Percentiles rank a stretch among this genome's conserved stretches.
Conservation (phyloP, 164 flowering plant species). For the Liquidambar formosana region DNA sequence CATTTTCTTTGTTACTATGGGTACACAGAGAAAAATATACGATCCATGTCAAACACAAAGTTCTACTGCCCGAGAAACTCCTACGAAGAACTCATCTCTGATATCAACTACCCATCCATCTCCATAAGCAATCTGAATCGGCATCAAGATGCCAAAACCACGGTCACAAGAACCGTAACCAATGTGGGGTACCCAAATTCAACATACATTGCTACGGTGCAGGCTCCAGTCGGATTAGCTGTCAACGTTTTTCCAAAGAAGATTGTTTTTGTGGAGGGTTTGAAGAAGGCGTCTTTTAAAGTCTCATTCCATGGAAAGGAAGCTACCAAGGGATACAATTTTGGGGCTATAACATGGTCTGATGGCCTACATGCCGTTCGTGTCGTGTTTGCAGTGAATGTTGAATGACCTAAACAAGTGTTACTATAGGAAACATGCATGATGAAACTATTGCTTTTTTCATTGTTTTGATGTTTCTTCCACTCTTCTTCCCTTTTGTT, state of each 20-base stretch:
- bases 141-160: constrained; percentile 8
- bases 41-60: constrained; percentile 43
- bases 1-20: constrained; percentile 68
- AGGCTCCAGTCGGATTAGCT: constrained; percentile 41
- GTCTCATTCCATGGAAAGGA: constrained; percentile 47
- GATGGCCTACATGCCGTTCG: constrained; percentile 61
- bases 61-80: constrained; percentile 59
- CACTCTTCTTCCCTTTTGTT: too few relatives aligned
- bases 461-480: too few relatives aligned
- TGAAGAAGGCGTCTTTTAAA: constrained; percentile 36
- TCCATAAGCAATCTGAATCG: constrained; percentile 49
- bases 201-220: constrained; percentile 46
- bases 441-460: too few relatives aligned
- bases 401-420: constrained; percentile 37
- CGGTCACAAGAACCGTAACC: constrained; percentile 49
- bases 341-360: constrained; percentile 65
- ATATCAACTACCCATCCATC: constrained; percentile 78
- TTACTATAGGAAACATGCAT: too few relatives aligned
- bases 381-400: constrained; percentile 60
- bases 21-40: constrained; percentile 45
- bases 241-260: constrained; percentile 54
- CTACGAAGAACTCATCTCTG: constrained; percentile 50
- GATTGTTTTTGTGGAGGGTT: constrained; percentile 36
- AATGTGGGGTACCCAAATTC: constrained; percentile 58
- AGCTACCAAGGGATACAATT: constrained; percentile 54